Percentiles rank a stretch among this genome's conserved stretches.
Conservation (phyloP, 2,329 filamentous ascomycete genomes). For the Xylogone sp. region DNA sequence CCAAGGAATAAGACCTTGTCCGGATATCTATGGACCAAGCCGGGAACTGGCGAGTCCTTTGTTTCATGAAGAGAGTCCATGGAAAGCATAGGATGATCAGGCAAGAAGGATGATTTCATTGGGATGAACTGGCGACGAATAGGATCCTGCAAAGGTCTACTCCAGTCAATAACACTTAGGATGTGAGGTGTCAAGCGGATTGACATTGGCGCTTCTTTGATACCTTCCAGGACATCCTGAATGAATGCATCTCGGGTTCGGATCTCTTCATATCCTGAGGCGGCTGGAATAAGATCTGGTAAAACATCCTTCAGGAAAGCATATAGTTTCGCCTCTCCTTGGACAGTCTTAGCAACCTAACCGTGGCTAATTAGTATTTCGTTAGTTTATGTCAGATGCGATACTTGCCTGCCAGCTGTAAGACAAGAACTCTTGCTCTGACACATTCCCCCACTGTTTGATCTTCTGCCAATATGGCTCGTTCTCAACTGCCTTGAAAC, state of each 20-base stretch:
- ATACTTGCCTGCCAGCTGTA: conserved; percentile 51
- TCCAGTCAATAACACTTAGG: conserved; percentile 56
- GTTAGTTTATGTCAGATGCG: background rate
- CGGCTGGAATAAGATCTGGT: conserved; percentile 43
- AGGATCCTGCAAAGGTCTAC: conserved; percentile 53
- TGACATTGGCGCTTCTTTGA: conserved; percentile 54
- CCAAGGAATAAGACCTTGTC: conserved; percentile 60
- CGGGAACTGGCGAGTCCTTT: conserved; percentile 50
- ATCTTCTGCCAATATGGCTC: conserved; percentile 47
- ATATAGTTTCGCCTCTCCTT: conserved; percentile 41
- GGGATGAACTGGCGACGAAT: conserved; percentile 59
- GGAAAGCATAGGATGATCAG: conserved; percentile 50
- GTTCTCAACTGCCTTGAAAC: conserved; percentile 9
- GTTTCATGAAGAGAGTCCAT: conserved; percentile 58
- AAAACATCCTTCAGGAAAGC: conserved; percentile 47
- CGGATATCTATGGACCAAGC: conserved; percentile 60
- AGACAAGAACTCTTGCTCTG: conserved; percentile 44
- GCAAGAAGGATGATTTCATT: conserved; percentile 45
- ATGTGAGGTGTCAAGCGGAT: conserved; percentile 58
- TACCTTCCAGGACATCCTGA: conserved; percentile 47
- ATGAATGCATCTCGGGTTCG: conserved; percentile 50
- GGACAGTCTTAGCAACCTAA: conserved; percentile 46
- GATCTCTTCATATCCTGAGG: conserved; percentile 28
- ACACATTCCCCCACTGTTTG: conserved; percentile 44
- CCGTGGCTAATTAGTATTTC: background rate